Evolutionary conservation across 352 stramenopile genomes (phyloP), one percentile per base, ranked within the genome.

Genomic region (Globisporangium alternatum): DNA sequence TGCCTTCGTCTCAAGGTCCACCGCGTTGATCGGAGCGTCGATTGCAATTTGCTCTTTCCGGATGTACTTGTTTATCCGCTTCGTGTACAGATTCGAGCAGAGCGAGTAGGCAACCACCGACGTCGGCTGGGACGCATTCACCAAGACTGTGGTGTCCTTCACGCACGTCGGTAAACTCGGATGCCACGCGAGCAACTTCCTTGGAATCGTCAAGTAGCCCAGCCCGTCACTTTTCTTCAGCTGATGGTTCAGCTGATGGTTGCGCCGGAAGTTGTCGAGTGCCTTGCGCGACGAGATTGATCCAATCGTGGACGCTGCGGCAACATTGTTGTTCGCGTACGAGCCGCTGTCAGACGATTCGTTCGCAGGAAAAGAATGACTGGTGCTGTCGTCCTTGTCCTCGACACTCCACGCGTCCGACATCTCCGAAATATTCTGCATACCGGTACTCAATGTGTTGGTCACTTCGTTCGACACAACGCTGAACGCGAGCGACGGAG

Each of bases 51-150:
- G 67, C 71, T 80, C 80, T 57, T 79, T 91, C 58, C 73, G 77
- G 52, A 94, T 89, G 56, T 88, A 93, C 28, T 79, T 74, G 56
- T 89, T 91, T 21, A 94, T 73, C 51, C 76, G 83, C 31, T 87
- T 80, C 15, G 74, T 90, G 71, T 96, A 95, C 56, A 86, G 71
- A 37, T 88, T 87, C 15, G 88, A 96, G 59, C 86, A 93, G 12
- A 96, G 67, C 28, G 86, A 94, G 47, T 93, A 96, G 7, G 88
- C 88, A 12, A 95, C 86, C 10, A 94, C 81, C 5, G 88, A 96
- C 31, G 88, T 96, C 5, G 86, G 88, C 62, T 96, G 83, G 3
- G 78, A 79, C 5, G 78, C 71, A 63, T 93, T 95, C 21, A 96
- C 88, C 7, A 95, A 65, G 15, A 96, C 82, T 10, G 80, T 79